Evolutionary conservation across 257 asterid genomes (phyloP).

Genomic region (Solanum pinnatisectum): DNA sequence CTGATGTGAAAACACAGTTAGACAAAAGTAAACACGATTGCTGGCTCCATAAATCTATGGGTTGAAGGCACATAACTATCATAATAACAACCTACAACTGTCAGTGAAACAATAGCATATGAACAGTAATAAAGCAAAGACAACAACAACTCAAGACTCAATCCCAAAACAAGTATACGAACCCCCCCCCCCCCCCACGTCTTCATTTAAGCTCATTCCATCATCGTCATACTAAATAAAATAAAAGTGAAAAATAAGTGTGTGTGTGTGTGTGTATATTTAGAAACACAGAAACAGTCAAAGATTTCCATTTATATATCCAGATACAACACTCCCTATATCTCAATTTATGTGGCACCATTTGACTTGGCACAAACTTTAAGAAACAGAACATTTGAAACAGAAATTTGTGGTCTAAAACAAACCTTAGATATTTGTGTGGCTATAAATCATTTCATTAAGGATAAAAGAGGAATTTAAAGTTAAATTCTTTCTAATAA

Average conservation of each 20-base stretch:
- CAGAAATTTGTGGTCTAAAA: background rate
- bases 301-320: background rate
- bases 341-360: background rate
- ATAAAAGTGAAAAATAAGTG: background rate
- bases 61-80: background rate
- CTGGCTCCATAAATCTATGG: slow-evolving; percentile 2
- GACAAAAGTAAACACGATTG: background rate
- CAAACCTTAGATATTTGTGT: background rate
- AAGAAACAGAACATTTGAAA: background rate
- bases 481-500: background rate
- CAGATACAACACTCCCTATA: background rate
- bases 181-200: background rate
- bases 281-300: background rate
- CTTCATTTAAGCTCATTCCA: background rate
- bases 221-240: background rate
- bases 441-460: background rate
- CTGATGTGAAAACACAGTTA: slow-evolving; percentile 31
- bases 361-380: background rate
- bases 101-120: background rate
- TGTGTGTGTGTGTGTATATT: background rate
- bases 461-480: background rate
- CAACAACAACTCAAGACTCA: background rate
- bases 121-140: background rate
- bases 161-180: background rate
- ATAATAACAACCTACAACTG: background rate